Conservation (phyloP, 83 land plant genomes). For the Diphasiastrum complanatum region DNA sequence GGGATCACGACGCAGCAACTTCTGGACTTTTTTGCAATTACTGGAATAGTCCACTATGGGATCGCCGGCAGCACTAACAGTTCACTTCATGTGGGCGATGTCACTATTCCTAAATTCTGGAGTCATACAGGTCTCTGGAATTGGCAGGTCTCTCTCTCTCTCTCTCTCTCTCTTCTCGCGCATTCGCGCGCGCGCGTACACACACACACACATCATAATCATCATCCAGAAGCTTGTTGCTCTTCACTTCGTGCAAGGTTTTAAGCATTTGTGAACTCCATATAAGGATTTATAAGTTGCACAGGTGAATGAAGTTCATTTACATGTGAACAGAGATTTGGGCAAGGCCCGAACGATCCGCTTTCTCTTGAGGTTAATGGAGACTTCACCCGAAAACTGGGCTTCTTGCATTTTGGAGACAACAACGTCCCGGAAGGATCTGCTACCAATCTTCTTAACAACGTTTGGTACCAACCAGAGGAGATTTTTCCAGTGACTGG, state of each 20-base stretch:
- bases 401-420: constrained; percentile 24
- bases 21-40: constrained; percentile 38
- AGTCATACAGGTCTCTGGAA: constrained; percentile 69
- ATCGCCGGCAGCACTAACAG: constrained; percentile 64
- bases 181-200: too few relatives aligned
- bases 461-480: constrained; percentile 36
- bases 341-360: constrained; percentile 15
- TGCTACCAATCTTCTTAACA: constrained; percentile 16
- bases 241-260: neutral
- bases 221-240: neutral
- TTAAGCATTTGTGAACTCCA: neutral
- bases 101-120: constrained; percentile 55
- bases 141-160: constrained; percentile 47
- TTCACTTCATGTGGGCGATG: constrained; percentile 47
- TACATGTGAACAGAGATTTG: constrained; percentile 22
- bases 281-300: neutral
- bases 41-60: constrained; percentile 59
- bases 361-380: constrained; percentile 24
- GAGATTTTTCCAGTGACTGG: constrained; percentile 28
- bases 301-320: too few relatives aligned
- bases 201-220: too few relatives aligned
- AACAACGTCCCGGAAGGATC: neutral
- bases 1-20: constrained; percentile 49
- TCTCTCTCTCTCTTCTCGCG: neutral
- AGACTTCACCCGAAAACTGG: constrained; percentile 29